Conservation (phyloP, 192 early-diverging fungal genomes). For the Entophlyctis helioformis region DNA sequence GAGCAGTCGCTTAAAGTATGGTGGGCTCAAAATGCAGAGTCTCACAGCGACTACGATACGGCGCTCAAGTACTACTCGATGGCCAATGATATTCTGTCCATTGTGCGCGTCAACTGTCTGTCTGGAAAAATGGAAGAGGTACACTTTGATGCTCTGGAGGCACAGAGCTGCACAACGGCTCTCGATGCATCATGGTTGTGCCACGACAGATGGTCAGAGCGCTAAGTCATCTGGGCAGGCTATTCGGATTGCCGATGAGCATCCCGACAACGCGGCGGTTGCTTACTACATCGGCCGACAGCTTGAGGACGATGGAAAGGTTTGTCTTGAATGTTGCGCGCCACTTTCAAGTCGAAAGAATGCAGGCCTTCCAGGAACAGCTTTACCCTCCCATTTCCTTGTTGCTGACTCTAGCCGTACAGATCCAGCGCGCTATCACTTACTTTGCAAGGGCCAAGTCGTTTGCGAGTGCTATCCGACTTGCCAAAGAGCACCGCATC, state of each 20-base stretch:
- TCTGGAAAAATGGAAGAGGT: conserved; percentile 31
- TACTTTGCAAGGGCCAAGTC: conserved; percentile 33
- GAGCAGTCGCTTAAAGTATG: conserved; percentile 27
- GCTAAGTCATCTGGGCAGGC: too few relatives aligned
- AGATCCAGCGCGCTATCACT: conserved; percentile 34
- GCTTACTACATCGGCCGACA: conserved; percentile 34
- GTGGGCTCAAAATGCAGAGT: conserved; percentile 46
- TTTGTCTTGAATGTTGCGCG: not conserved
- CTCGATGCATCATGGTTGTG: too few relatives aligned
- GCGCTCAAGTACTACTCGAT: conserved; percentile 34
- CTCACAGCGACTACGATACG: conserved; percentile 15
- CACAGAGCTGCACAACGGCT: too few relatives aligned
- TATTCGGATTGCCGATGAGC: conserved; percentile 23
- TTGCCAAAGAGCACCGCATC: conserved; percentile 39
- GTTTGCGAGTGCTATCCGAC: conserved; percentile 30
- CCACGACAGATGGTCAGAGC: not conserved
- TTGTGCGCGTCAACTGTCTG: conserved; percentile 33
- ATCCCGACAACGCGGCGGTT: conserved; percentile 20
- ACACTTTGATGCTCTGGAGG: not conserved
- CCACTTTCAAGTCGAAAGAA: too few relatives aligned
- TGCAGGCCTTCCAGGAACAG: not conserved
- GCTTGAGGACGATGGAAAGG: conserved; percentile 33
- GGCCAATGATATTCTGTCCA: conserved; percentile 27
- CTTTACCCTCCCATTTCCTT: not conserved
- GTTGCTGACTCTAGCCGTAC: not conserved